These are phyloP conservation scores for Acanthamoeba triangularis DNA, from an alignment of 208 protist genomes.

Conservation along the genomic window DNA sequence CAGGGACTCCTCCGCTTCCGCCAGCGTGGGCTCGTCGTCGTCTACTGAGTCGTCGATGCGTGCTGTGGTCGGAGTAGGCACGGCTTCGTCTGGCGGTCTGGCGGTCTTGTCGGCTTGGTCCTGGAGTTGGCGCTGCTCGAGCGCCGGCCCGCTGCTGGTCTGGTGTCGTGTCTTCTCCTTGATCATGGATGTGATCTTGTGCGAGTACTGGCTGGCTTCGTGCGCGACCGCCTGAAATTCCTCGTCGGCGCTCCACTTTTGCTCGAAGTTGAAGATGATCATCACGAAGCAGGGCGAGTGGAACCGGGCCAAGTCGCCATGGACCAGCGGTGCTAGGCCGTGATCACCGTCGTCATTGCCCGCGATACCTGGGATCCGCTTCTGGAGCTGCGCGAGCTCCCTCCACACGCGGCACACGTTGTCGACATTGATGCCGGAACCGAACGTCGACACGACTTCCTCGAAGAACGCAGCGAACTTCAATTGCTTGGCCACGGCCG, in stretches of 20 bases:
- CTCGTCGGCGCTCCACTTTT: neutral
- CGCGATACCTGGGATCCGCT: neutral
- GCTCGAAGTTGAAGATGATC: neutral
- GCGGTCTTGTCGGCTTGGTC: too few species aligned
- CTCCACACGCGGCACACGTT: conserved; percentile 33
- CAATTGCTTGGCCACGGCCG: neutral
- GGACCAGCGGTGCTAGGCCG: too few species aligned
- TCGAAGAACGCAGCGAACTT: neutral
- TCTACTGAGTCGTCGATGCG: too few species aligned
- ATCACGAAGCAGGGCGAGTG: neutral
- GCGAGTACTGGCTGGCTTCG: neutral
- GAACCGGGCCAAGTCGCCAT: neutral
- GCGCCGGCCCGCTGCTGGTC: too few species aligned
- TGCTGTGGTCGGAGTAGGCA: too few species aligned
- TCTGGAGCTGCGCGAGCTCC: neutral
- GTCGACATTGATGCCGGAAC: neutral
- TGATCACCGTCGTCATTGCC: too few species aligned
- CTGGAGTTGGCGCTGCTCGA: too few species aligned
- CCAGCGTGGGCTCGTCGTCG: too few species aligned
- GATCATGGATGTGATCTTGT: neutral
- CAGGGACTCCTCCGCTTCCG: too few species aligned
- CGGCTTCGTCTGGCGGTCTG: neutral
- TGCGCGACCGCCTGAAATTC: neutral
- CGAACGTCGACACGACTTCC: neutral
- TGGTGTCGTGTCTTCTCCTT: too few species aligned